These are phyloP conservation scores for Alloteropsis angusta DNA, from an alignment of 202 grass and related monocot genomes.

Conservation along the genomic window DNA sequence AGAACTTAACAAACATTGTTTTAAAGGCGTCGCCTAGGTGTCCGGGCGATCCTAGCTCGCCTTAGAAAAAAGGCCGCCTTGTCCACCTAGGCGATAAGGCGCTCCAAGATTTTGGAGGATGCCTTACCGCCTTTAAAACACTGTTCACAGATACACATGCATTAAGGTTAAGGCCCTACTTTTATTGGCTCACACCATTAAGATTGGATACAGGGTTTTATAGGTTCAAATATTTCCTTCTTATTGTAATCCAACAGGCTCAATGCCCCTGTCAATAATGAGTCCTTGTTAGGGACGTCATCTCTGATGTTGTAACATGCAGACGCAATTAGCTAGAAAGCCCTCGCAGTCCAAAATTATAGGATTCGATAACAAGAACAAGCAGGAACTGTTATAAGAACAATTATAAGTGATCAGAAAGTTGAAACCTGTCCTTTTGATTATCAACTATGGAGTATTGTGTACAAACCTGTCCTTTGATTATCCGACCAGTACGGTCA, in stretches of 20 bases:
- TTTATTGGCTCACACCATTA: background rate
- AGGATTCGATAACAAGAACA: background rate
- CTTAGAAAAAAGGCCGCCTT: too few relatives aligned
- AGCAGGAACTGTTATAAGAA: background rate
- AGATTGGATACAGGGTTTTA: background rate
- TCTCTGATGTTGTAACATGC: background rate
- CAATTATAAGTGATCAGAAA: background rate
- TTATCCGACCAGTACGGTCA: constrained; percentile 77
- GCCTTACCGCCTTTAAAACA: too few relatives aligned
- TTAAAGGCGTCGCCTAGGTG: too few relatives aligned
- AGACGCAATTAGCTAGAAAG: background rate
- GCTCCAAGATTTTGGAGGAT: too few relatives aligned
- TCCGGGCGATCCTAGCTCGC: too few relatives aligned
- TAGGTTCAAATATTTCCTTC: background rate
- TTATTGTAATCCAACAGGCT: background rate
- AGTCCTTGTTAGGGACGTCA: background rate
- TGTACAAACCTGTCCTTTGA: constrained; percentile 69
- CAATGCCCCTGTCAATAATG: background rate
- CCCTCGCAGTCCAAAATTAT: background rate
- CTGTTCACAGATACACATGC: too few relatives aligned
- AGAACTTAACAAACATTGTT: background rate
- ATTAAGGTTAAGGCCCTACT: background rate
- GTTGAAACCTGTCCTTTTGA: background rate
- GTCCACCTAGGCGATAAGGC: too few relatives aligned
- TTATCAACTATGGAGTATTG: background rate